phyloP scores from a whole-genome alignment of 495 filamentous ascomycete genomes.

The Tuber borchii region DNA sequence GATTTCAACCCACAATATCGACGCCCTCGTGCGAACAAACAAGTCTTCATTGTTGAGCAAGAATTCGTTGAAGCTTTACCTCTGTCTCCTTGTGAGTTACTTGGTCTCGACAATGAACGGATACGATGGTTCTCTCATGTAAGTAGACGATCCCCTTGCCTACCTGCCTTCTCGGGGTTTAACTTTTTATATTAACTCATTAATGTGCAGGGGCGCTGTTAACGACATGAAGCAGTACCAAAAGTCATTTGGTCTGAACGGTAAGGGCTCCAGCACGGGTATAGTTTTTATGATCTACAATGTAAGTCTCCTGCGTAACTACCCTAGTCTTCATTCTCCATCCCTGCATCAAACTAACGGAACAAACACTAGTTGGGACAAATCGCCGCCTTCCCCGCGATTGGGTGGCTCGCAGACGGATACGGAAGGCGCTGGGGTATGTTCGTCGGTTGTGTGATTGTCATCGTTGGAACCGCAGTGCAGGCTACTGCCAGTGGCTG shows the following conservation, averaged over 20 bases:
- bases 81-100: conserved; percentile 46
- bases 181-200: background rate
- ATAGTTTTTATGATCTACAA: conserved; percentile 52
- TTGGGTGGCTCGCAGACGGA: conserved; percentile 57
- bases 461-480: conserved; percentile 54
- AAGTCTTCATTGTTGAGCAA: conserved; percentile 46
- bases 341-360: conserved; percentile 44
- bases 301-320: conserved; percentile 45
- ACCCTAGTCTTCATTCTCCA: conserved; percentile 42
- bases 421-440: conserved; percentile 58
- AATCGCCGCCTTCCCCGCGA: conserved; percentile 55
- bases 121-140: conserved; percentile 48
- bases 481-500: conserved; percentile 51
- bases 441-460: conserved; percentile 56
- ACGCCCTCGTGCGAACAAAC: conserved; percentile 44
- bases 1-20: conserved; percentile 44
- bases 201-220: conserved; percentile 44
- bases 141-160: background rate
- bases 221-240: conserved; percentile 48
- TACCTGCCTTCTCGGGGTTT: background rate
- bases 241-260: conserved; percentile 34
- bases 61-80: conserved; percentile 50
- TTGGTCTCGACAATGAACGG: conserved; percentile 50
- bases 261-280: conserved; percentile 44
- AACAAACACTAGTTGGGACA: conserved; percentile 40